Evolutionary conservation across 768 basidiomycete species (phyloP).

Genomic region (Hygrophoropsis aurantiaca): DNA sequence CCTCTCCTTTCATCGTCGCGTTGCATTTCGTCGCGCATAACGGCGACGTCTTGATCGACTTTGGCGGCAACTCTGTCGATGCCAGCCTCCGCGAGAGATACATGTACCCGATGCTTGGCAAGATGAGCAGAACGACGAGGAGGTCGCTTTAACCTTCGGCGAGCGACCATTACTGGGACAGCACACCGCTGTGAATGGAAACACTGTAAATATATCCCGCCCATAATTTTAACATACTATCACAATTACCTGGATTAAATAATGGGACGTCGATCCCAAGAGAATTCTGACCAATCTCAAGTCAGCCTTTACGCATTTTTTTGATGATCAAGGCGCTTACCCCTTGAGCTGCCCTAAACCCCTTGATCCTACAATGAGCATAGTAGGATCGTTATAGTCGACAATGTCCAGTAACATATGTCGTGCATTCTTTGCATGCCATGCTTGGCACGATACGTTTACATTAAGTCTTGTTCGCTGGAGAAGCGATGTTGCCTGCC

Average conservation of each 20-base stretch:
- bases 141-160: slow-evolving; percentile 85
- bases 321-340: slow-evolving; percentile 39
- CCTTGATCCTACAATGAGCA: slow-evolving; percentile 95
- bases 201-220: not conserved
- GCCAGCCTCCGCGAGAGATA: slow-evolving; percentile 80
- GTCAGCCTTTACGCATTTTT: not conserved
- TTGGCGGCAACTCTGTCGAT: slow-evolving; percentile 86
- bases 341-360: slow-evolving; percentile 87
- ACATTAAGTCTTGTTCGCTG: slow-evolving; percentile 91
- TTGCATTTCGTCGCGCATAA: slow-evolving; percentile 75
- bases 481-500: slow-evolving; percentile 85
- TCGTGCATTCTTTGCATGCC: slow-evolving; percentile 94
- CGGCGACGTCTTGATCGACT: slow-evolving; percentile 83
- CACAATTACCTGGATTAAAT: slow-evolving; percentile 71
- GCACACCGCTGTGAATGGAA: slow-evolving; percentile 68
- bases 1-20: slow-evolving; percentile 52
- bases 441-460: slow-evolving; percentile 87
- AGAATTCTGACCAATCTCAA: slow-evolving; percentile 60
- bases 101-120: slow-evolving; percentile 75
- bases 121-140: slow-evolving; percentile 80
- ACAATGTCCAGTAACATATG: slow-evolving; percentile 93
- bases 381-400: slow-evolving; percentile 82
- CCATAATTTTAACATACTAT: not conserved
- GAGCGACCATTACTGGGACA: slow-evolving; percentile 96
- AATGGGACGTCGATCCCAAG: slow-evolving; percentile 93